Percentiles rank a stretch among this genome's conserved stretches.
Conservation (phyloP, 2,329 filamentous ascomycete genomes). For the Trichoderma sp. region DNA sequence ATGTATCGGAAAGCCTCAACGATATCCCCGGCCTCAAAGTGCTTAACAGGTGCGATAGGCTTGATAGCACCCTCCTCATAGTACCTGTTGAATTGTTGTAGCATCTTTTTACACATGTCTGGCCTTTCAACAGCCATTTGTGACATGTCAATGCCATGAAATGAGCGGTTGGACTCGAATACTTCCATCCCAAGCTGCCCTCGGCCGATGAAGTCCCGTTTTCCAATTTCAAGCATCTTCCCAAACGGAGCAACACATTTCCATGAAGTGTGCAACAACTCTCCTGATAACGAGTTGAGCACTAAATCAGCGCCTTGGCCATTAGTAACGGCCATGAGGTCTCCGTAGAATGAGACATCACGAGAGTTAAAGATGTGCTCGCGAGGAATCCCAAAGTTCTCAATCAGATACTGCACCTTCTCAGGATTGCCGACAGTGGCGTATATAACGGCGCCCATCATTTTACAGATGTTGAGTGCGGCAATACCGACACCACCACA, state of each 20-base stretch:
- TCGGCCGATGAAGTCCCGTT: slow-evolving; percentile 40
- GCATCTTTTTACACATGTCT: background rate
- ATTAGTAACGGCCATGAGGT: slow-evolving; percentile 29
- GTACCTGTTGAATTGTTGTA: slow-evolving; percentile 2
- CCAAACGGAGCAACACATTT: slow-evolving; percentile 45
- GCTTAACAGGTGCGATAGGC: slow-evolving; percentile 19
- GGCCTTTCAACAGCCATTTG: background rate
- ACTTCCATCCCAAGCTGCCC: slow-evolving; percentile 44
- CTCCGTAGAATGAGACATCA: slow-evolving; percentile 33
- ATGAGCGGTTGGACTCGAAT: slow-evolving; percentile 40
- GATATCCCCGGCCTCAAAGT: slow-evolving; percentile 20
- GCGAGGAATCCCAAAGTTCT: slow-evolving; percentile 32
- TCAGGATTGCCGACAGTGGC: slow-evolving; percentile 36
- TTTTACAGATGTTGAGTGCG: slow-evolving; percentile 2
- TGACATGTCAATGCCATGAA: slow-evolving; percentile 33
- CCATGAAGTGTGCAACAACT: slow-evolving; percentile 43
- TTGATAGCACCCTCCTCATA: background rate
- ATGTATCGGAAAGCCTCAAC: slow-evolving; percentile 24
- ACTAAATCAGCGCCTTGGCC: slow-evolving; percentile 38
- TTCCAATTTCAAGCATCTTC: slow-evolving; percentile 47
- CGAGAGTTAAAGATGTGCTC: slow-evolving; percentile 37
- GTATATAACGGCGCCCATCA: slow-evolving; percentile 28
- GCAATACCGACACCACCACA: slow-evolving; percentile 19
- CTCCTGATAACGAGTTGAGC: slow-evolving; percentile 42
- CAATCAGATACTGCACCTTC: slow-evolving; percentile 36